Percentiles rank a stretch among this genome's conserved stretches.
Evolutionary conservation across 495 filamentous ascomycete species (phyloP).

Genomic region (Lophiotrema nucula): DNA sequence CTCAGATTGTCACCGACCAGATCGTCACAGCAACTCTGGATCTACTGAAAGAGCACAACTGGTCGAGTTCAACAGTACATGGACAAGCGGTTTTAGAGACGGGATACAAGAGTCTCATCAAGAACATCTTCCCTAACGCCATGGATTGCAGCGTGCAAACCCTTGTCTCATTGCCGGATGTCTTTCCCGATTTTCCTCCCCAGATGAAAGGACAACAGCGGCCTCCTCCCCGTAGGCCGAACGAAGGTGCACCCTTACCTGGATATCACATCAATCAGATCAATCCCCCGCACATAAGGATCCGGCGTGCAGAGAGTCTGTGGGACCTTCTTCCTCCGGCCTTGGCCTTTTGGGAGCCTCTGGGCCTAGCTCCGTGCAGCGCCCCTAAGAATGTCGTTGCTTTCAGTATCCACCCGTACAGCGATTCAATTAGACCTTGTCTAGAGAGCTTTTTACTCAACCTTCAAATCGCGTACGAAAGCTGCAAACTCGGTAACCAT

Average conservation of each 20-base stretch:
- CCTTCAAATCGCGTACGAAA: constrained; percentile 72
- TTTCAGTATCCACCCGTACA: constrained; percentile 74
- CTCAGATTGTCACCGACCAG: constrained; percentile 63
- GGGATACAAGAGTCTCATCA: constrained; percentile 4
- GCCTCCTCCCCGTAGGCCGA: constrained; percentile 21
- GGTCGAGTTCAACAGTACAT: background rate
- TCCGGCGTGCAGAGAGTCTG: constrained; percentile 70
- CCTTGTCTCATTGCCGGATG: constrained; percentile 23
- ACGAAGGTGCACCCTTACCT: constrained; percentile 13
- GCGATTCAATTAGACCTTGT: constrained; percentile 56
- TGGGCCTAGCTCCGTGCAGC: constrained; percentile 75
- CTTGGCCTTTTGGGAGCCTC: constrained; percentile 84
- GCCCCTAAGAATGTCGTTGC: constrained; percentile 76
- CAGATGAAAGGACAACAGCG: constrained; percentile 27
- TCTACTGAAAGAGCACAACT: constrained; percentile 12
- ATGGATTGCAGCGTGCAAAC: constrained; percentile 15
- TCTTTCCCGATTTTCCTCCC: constrained; percentile 23
- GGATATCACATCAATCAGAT: constrained; percentile 41
- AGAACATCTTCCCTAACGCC: constrained; percentile 25
- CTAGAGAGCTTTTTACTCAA: constrained; percentile 69
- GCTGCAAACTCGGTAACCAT: constrained; percentile 74
- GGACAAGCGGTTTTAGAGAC: background rate
- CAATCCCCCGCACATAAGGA: constrained; percentile 67
- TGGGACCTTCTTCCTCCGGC: constrained; percentile 78
- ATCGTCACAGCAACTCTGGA: constrained; percentile 43